Percentiles rank a stretch among this genome's conserved stretches.
Conservation (phyloP, 1,284 basidiomycete genomes). For the Ceratobasidium papillatum region DNA sequence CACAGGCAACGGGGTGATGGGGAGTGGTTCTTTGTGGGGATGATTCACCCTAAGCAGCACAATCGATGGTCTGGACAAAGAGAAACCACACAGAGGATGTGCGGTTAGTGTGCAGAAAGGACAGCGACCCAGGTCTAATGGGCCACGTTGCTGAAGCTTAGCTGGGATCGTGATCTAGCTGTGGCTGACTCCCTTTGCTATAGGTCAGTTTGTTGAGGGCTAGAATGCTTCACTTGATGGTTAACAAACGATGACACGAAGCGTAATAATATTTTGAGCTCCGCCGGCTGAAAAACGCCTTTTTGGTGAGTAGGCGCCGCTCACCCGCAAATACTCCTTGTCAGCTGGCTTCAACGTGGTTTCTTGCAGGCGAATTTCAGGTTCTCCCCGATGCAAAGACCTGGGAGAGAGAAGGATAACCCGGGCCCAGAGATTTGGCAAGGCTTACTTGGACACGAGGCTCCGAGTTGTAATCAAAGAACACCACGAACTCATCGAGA, state of each 20-base stretch:
- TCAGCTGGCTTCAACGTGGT: conserved; percentile 24
- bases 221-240: conserved; percentile 15
- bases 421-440: conserved; percentile 18
- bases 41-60: conserved; percentile 15
- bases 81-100: neutral
- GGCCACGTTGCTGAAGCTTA: conserved; percentile 1
- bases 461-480: conserved; percentile 13
- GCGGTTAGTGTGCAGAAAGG: conserved; percentile 14
- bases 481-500: neutral
- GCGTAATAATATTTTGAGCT: conserved; percentile 29
- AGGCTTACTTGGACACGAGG: conserved; percentile 18
- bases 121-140: conserved; percentile 14
- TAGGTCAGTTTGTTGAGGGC: neutral
- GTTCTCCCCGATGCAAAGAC: neutral
- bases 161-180: conserved; percentile 1
- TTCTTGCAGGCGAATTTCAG: neutral
- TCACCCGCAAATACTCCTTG: neutral
- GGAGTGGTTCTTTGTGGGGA: conserved; percentile 14
- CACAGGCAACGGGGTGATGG: conserved; percentile 28
- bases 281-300: conserved; percentile 6
- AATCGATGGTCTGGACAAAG: conserved; percentile 27
- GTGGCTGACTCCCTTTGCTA: neutral
- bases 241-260: conserved; percentile 18
- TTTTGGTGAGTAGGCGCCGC: neutral
- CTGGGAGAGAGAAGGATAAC: conserved; percentile 1